Evolutionary conservation across 2,329 filamentous ascomycete species (phyloP), one percentile per base, ranked within the genome.

Genomic region (Xylariales sp.): DNA sequence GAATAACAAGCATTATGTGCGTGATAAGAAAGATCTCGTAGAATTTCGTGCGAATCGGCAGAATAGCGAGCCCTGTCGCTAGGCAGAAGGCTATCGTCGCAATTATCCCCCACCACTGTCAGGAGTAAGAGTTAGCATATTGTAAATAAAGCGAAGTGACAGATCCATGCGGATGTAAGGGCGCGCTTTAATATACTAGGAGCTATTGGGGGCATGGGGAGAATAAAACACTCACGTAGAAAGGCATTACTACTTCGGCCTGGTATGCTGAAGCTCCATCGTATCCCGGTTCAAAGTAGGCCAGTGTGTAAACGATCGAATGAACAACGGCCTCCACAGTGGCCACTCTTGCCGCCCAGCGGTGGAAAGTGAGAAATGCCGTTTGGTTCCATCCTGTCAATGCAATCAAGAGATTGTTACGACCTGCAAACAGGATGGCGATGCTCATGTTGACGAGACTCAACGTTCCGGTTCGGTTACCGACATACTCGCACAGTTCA

Each of bases 21-120:
- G 44, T 37, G 14, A 46, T 31, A 3, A 59, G 32, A 35, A 60
- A 60, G 7, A 56, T 27, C 16, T 56, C 55, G 37, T 59, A 60
- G 8, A 51, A 30, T 14, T 45, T 44, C 24, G 50, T 49, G 12
- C 57, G 50, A 20, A 59, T 18, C 2, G 55, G 53, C 5, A 57
- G 42, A 20, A 54, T 33, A 6, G 54, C 51, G 8, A 54, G 40
- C 23, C 46, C 41, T 13, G 52, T 41, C 10, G 54, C 39, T n/a
- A 59, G 33, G 18, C 42, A 40, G 20, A 54, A 44, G 17, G 50
- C 44, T 13, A 55, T 36, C 11, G 48, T 51, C 7, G 45, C 55
- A 7, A 57, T 47, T 16, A 53, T 52, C 2, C 55, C 55, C 47
- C 54, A 57, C 24, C 31, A 20, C 47, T 46, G 44, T 33, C 37